Evolutionary conservation across 2,329 filamentous ascomycete genomes (phyloP).

Genomic region (Pseudogymnoascus sp.): DNA sequence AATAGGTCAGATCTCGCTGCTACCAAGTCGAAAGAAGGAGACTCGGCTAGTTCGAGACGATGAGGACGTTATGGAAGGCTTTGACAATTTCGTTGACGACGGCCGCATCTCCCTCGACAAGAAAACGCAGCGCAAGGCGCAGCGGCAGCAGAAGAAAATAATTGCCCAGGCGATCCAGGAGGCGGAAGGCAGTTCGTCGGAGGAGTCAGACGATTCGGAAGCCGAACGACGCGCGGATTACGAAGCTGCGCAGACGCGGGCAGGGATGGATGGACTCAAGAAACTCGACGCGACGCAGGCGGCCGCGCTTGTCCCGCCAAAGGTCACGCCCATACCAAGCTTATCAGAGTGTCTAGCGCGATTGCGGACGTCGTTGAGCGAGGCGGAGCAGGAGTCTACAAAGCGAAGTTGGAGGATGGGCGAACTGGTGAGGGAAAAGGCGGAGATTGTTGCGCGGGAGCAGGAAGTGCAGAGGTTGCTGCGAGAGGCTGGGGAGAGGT

Average conservation of each 20-base stretch:
- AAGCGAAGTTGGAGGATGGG: slow-evolving; percentile 55
- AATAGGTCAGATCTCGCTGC: slow-evolving; percentile 26
- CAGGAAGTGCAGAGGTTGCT: slow-evolving; percentile 72
- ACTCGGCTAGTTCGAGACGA: slow-evolving; percentile 75
- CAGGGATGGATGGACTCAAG: slow-evolving; percentile 69
- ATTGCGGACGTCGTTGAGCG: slow-evolving; percentile 51
- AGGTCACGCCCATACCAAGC: slow-evolving; percentile 69
- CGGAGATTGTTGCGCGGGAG: slow-evolving; percentile 60
- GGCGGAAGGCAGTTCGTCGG: slow-evolving; percentile 59
- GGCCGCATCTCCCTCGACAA: slow-evolving; percentile 69
- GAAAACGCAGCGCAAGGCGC: slow-evolving; percentile 67
- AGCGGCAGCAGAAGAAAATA: slow-evolving; percentile 57
- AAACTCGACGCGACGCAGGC: slow-evolving; percentile 37
- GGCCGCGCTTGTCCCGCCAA: slow-evolving; percentile 54
- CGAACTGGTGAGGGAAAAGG: slow-evolving; percentile 59
- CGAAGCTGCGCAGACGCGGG: slow-evolving; percentile 75
- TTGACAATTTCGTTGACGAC: slow-evolving; percentile 85
- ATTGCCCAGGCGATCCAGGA: slow-evolving; percentile 78
- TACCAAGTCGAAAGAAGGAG: slow-evolving; percentile 53
- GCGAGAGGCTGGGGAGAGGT: slow-evolving; percentile 69
- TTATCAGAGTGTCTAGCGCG: slow-evolving; percentile 58
- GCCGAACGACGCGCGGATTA: slow-evolving; percentile 71
- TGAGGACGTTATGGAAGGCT: slow-evolving; percentile 87
- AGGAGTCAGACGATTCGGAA: slow-evolving; percentile 60
- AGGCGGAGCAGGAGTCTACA: slow-evolving; percentile 55